Evolutionary conservation across 2,329 filamentous ascomycete species (phyloP), one percentile per base, ranked within the genome.

Genomic region (Dactylella cylindrospora): DNA sequence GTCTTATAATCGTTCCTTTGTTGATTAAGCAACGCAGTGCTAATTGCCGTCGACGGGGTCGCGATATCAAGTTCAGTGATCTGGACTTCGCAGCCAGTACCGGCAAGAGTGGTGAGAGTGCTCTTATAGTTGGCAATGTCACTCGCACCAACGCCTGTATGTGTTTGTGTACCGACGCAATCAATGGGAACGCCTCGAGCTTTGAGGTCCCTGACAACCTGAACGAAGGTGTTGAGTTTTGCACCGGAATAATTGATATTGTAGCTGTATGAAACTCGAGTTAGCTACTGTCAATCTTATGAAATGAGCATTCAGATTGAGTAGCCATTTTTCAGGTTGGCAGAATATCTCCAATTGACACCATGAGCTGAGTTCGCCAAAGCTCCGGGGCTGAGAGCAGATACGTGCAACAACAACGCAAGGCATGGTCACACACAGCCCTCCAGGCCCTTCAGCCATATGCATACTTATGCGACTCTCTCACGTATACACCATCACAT

Each of bases 1-100:
- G 49, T 61, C 19, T 66, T 60, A 65, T 68, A 68, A 31, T 68
- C 66, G 6, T 17, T 45, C 2, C 29, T 32, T 52, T 71, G 67
- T 31, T 69, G 68, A 10, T 38, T 64, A 19, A 72, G 65, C 17
- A 70, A 66, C 0, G 10, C 72, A 1, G 72, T 68, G 1, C 69
- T 67, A 2, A 71, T 75, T 62, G 35, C 70, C 74, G 70, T 86
- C 83, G n/a, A 72, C 71, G 3, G 76, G 67, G 77, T 74, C 4
- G 81, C 82, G 13, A 75, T 74, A 68, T 88, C 85, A n/a, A 86
- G 76, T 73, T 86, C 83, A 0, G 83, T 86, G 39, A 85, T 76
- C 3, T 83, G 83, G 23, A 84, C 77, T 69, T 86, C 82, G 36
- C 75, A 71, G 9, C 76, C 78, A 8, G 55, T 62, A 10, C 45